Evolutionary conservation across 1,284 basidiomycete species (phyloP), one percentile per base, ranked within the genome.

Genomic region (Malassezia furfur): DNA sequence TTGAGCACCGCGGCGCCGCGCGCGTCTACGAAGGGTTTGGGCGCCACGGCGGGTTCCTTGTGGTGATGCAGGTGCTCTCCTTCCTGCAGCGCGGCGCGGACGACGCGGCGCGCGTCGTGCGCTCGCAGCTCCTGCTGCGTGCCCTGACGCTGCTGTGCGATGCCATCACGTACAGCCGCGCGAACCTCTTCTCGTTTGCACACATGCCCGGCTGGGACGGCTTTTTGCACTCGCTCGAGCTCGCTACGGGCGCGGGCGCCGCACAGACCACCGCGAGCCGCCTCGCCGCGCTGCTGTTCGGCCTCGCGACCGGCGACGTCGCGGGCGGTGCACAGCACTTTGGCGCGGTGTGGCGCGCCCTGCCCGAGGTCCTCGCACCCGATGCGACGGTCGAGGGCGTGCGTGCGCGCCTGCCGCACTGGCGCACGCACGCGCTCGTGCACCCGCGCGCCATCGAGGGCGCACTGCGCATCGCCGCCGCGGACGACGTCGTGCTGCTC

Each of bases 41-140:
- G 17, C 52, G 64, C 19, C 48, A 55, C 9, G 69, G 69, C 22
- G 69, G 69, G 17, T 70, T 70, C 22, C 52, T 70, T 12, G 63
- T 63, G 30, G 57, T 72, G 5, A 46, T 68, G 8, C 66, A 68
- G 45, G 55, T 70, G n/a, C 60, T 72, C 9, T 63, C 62, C 5
- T 53, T 61, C 0, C 52, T 72, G 7, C 63, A 67, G 32, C 35
- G 19, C 14, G 48, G 36, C 7, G 38, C 28, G 6, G 21, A 28
- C n/a, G 40, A 37, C 4, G 19, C 25, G 6, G 7, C 21, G 41
- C 46, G 30, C 15, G 40, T 22, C 15, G 11, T 15, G 15, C 39
- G 38, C 15, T 28, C 41, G 19, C 49, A 67, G 43, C 60, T 72
- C 31, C 63, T 68, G 50, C 59, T 64, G 38, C 55, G 61, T 2